Conservation (phyloP, 352 stramenopile species). For the Phytopythium mirpurense region DNA sequence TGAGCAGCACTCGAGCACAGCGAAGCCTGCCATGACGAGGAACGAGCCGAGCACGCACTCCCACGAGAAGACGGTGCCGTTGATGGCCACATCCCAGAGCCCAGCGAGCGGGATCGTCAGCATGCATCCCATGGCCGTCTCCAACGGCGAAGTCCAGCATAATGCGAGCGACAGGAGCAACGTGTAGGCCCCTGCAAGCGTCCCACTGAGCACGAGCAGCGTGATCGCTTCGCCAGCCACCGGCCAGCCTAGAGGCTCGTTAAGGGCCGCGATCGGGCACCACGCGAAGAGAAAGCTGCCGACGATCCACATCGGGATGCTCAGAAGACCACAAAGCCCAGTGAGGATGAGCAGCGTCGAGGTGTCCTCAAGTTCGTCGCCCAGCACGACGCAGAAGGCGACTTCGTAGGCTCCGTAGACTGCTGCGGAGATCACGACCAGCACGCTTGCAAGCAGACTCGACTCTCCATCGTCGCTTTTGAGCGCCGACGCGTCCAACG, state of each 20-base stretch:
- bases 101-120: slow-evolving; percentile 48
- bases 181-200: slow-evolving; percentile 28
- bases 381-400: slow-evolving; percentile 23
- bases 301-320: slow-evolving; percentile 41
- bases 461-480: slow-evolving; percentile 5
- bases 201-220: slow-evolving; percentile 28
- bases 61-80: slow-evolving; percentile 38
- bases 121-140: slow-evolving; percentile 58
- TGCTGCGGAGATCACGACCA: slow-evolving; percentile 35
- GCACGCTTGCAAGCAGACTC: slow-evolving; percentile 26
- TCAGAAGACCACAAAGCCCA: slow-evolving; percentile 35
- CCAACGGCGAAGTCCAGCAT: slow-evolving; percentile 51
- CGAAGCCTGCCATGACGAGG: slow-evolving; percentile 50
- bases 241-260: slow-evolving; percentile 46
- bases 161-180: slow-evolving; percentile 34
- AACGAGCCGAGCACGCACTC: slow-evolving; percentile 39
- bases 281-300: slow-evolving; percentile 31
- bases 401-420: slow-evolving; percentile 48
- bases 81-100: slow-evolving; percentile 34
- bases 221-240: slow-evolving; percentile 21
- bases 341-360: slow-evolving; percentile 44
- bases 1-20: slow-evolving; percentile 23
- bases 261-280: slow-evolving; percentile 29
- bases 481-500: slow-evolving; percentile 14
- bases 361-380: slow-evolving; percentile 38